Evolutionary conservation across 306 rosid genomes (phyloP).

Genomic region (Sicyos edulis): DNA sequence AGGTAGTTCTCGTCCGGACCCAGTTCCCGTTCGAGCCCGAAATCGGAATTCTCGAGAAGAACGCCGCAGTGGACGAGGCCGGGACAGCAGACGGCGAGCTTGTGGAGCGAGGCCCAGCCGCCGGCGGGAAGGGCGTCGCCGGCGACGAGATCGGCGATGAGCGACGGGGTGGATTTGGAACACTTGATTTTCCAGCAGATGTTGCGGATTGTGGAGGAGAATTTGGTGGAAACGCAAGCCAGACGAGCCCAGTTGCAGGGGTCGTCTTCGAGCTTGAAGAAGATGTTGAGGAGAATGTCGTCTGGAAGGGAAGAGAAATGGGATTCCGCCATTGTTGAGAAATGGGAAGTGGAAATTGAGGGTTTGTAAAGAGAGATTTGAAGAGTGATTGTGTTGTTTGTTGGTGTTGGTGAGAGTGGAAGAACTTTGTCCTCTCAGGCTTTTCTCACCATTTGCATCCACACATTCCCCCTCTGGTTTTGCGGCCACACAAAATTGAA

Average conservation of each 20-base stretch:
- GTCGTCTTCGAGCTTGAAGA: conserved; percentile 62
- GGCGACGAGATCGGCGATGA: conserved; percentile 44
- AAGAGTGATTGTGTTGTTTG: neutral
- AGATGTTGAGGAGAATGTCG: conserved; percentile 55
- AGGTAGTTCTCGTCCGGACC: conserved; percentile 44
- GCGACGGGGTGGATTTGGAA: conserved; percentile 42
- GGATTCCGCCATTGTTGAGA: conserved; percentile 22
- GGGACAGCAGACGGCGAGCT: conserved; percentile 82
- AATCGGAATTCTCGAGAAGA: conserved; percentile 63
- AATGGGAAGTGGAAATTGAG: neutral
- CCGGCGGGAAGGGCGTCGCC: conserved; percentile 30
- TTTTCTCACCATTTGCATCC: conserved; percentile 3
- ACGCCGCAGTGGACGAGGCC: conserved; percentile 76
- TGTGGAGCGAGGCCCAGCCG: conserved; percentile 56
- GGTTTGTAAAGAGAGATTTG: neutral
- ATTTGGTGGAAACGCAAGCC: conserved; percentile 66
- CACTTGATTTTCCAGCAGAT: conserved; percentile 62
- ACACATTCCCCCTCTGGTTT: neutral
- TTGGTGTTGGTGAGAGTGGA: neutral
- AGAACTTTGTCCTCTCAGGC: neutral
- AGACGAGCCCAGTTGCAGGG: conserved; percentile 83
- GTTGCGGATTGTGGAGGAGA: conserved; percentile 48
- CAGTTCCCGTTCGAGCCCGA: conserved; percentile 69
- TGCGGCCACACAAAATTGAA: conserved; percentile 9
- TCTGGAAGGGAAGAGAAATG: conserved; percentile 52